Base-by-base conservation (phyloP, 148 eudicot species). In the Rhododendron williamsianum region DNA sequence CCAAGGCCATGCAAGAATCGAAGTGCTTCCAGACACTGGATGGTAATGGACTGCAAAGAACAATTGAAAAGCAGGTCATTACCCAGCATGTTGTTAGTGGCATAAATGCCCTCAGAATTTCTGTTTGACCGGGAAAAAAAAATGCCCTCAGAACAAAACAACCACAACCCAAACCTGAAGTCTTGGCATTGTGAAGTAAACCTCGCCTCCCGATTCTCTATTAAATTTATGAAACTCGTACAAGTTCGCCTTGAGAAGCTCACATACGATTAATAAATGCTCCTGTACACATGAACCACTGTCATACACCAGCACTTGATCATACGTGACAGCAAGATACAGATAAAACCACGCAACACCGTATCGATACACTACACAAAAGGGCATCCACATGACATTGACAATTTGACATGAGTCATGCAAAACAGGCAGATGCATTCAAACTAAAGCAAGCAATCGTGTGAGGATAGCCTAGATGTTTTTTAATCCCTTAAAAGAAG, bases 171-270 rank as follows among this genome's bases (percentile, higher is more conserved):
- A 76, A 89, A 97, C 9, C 99, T 97, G 99, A 88, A 97, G 91
- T 91, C 99, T 95, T 88, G 99, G 98, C 99, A 97, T 97, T 81
- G 99, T 97, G 88, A 97, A 97, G 90, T 97, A 97, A 87, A 97
- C 99, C 89, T 97, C 99, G 41, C 99, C 99, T 84, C 99, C 99
- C 78, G 99, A 97, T 91, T 97, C 99, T 87, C 99, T 92, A 87
- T 97, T 97, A 84, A 97, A 97, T 86, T 97, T 97, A 86, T 97
- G 99, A 88, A 97, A 97, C 86, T 97, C 99, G 41, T 97, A 97
- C 79, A 97, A 87, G 87, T 97, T 97, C 87, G 99, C 99, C 92
- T 97, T 97, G 78, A 97, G 98, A 85, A 97, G 98, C 91, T 97
- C 99, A 89, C 99, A 97, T 74, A 97, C 98, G 83, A 97, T 97